A percentile compares a stretch with the other conserved stretches of the same genome.
Evolutionary conservation across 2,329 filamentous ascomycete species (phyloP).

Genomic region (Alternaria hordeiaustralica): DNA sequence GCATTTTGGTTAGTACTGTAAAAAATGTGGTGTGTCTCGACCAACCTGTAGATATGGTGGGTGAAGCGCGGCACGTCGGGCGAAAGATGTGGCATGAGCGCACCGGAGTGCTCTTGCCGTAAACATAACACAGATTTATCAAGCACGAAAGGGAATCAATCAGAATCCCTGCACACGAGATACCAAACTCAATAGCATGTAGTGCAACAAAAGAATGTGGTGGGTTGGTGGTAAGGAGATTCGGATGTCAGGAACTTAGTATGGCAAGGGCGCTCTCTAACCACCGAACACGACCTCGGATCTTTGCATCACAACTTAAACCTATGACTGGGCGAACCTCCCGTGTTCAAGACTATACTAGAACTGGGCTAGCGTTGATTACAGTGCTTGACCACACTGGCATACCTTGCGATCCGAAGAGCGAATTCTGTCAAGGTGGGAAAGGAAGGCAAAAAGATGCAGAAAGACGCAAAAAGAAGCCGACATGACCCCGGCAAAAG

Average conservation of each 20-base stretch:
- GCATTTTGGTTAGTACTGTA: not conserved
- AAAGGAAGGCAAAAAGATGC: not conserved
- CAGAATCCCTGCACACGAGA: no score
- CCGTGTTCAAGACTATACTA: not conserved
- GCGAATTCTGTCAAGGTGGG: not conserved
- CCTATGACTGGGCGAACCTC: no score
- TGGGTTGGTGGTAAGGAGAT: not conserved
- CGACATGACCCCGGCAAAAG: not conserved
- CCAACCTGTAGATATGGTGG: not conserved
- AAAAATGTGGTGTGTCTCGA: not conserved
- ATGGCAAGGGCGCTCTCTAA: not conserved
- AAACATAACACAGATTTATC: not conserved
- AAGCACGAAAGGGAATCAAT: not conserved
- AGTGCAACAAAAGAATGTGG: not conserved
- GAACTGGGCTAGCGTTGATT: not conserved
- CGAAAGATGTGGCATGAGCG: not conserved
- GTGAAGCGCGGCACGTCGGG: not conserved
- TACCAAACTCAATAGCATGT: not conserved
- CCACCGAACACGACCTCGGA: not conserved
- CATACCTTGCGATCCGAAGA: not conserved
- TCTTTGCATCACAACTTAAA: not conserved
- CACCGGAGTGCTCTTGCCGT: conserved; percentile 2
- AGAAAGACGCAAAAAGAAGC: conserved; percentile 15
- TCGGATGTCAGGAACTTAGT: not conserved
- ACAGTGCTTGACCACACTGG: not conserved